Base-by-base conservation (phyloP, 768 basidiomycete species). In the Leucosporidium creatinivorum region DNA sequence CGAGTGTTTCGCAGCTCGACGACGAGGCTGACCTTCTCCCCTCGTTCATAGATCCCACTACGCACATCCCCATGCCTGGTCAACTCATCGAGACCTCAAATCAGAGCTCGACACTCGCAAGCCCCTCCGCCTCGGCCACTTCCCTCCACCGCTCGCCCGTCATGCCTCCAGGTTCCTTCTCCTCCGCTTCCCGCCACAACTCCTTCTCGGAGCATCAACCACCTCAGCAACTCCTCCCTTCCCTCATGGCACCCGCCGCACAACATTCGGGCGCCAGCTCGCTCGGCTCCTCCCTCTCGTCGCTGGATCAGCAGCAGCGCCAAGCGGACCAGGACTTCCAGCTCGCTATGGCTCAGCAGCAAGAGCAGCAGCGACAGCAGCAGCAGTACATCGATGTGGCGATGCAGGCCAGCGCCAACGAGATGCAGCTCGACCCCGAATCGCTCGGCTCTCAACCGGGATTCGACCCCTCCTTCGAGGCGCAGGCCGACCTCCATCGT, bases 401-500 rank as follows among this genome's bases (percentile, higher is more conserved):
- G 39, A 44, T 44, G 39, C 39, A 44, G 13, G 39, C 39, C 39
- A 44, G 15, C 39, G 39, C 39, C 39, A 44, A 44, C 39, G 39
- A 44, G 39, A 44, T 44, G 39, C 39, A 44, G 39, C 39, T 44
- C 15, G 39, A 44, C 39, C 8, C 39, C 39, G 39, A 44, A 8
- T 44, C 56, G 28, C 23, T 57, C 21, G 51, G 28, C 56, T 15
- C 6, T 4, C 51, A 52, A 23, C 12, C 51, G 8, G 23, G n/a
- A 10, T 23, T 23, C 26, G n/a, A n/a, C 21, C 39, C 39, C 39
- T 44, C 39, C 39, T 39, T 62, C 30, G 59, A 68, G 15, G 47
- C 58, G 28, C 72, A 72, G 52, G 71, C 71, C 10, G 63, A 65
- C 31, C 62, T 72, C 2, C 67, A 72, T 44, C 67, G 67, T 30